phyloP scores from a whole-genome alignment of 495 filamentous ascomycete genomes.

The Glonium stellatum region DNA sequence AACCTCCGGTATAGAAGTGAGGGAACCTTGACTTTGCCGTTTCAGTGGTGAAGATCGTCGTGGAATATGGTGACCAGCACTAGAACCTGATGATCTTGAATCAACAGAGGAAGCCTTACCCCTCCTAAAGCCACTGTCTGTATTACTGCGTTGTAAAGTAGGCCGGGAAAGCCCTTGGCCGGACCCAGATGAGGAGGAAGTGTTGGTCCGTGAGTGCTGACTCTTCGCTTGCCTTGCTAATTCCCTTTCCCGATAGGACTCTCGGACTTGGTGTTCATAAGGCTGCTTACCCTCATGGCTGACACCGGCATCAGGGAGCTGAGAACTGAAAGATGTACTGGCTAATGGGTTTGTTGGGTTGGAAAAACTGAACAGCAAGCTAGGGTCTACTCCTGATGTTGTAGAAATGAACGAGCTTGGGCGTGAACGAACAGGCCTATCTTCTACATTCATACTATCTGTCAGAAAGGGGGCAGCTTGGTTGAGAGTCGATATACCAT shows the following conservation, averaged over 20 bases:
- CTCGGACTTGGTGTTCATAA: constrained; percentile 28
- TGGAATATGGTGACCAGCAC: constrained; percentile 20
- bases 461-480: constrained; percentile 10
- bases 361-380: constrained; percentile 32
- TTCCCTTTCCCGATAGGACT: constrained; percentile 27
- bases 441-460: constrained; percentile 1
- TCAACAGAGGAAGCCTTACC: constrained; percentile 20
- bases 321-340: constrained; percentile 8
- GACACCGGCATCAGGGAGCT: constrained; percentile 2
- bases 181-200: constrained; percentile 22
- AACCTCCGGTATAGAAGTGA: constrained; percentile 26
- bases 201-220: constrained; percentile 31
- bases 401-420: constrained; percentile 26
- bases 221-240: constrained; percentile 16
- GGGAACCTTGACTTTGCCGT: constrained; percentile 27
- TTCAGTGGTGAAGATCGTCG: constrained; percentile 29
- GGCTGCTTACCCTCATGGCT: constrained; percentile 21
- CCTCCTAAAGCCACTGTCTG: constrained; percentile 30
- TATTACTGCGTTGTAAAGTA: constrained; percentile 34
- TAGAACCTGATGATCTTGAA: constrained; percentile 16
- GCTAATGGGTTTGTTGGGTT: constrained; percentile 10
- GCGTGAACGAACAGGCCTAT: constrained; percentile 6
- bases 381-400: constrained; percentile 30
- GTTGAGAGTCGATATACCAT: constrained; percentile 18
- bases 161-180: constrained; percentile 14